Conservation (phyloP, 2,329 filamentous ascomycete genomes). For the Biscogniauxia marginata region DNA sequence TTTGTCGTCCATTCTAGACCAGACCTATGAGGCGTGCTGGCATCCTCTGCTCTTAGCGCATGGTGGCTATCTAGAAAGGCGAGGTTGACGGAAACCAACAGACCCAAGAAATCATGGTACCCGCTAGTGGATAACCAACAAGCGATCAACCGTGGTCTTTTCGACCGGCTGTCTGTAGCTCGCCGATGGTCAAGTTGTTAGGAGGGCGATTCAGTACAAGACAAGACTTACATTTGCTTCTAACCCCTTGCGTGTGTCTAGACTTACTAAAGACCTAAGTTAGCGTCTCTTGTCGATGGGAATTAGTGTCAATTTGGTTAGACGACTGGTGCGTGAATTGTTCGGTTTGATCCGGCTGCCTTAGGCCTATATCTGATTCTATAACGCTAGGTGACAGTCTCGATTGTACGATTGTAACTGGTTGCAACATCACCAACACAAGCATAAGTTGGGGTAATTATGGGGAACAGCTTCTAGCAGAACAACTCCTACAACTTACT, state of each 20-base stretch:
- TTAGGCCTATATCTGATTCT: conserved; percentile 3
- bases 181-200: no score
- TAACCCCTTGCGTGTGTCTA: neutral
- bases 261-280: neutral
- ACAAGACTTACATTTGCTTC: no score
- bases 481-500: neutral
- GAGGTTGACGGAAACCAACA: neutral
- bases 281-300: neutral
- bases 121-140: neutral
- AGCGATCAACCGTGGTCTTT: neutral
- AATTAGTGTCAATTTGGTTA: conserved; percentile 1
- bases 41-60: neutral
- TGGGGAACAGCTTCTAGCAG: neutral
- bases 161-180: neutral
- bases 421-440: neutral
- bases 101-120: neutral
- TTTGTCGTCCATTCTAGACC: no score
- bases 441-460: neutral
- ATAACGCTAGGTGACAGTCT: neutral
- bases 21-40: neutral
- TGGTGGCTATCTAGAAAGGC: no score
- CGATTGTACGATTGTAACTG: neutral
- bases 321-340: conserved; percentile 20
- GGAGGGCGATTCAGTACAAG: no score
- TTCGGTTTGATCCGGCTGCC: conserved; percentile 29